These are phyloP conservation scores for Candida sithepensis DNA, from an alignment of 805 yeast species.

Conservation along the genomic window DNA sequence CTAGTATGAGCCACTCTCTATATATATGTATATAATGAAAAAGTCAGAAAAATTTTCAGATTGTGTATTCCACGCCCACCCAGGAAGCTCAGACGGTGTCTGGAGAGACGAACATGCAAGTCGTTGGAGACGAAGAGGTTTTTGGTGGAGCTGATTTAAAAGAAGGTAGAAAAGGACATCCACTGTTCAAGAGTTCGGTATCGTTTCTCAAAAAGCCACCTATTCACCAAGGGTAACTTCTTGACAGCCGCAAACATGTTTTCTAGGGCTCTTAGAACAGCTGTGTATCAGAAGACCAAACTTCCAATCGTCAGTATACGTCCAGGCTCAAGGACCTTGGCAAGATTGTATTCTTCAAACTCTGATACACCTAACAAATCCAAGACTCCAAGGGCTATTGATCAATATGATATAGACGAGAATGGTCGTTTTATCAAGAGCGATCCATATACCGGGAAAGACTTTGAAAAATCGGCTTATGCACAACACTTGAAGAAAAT, in stretches of 20 bases:
- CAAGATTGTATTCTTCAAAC: not conserved
- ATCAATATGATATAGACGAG: slow-evolving; percentile 19
- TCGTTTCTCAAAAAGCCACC: too few species aligned
- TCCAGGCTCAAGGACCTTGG: not conserved
- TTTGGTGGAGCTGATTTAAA: too few species aligned
- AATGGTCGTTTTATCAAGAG: slow-evolving; percentile 21
- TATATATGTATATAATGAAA: too few species aligned
- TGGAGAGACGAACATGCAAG: not conserved
- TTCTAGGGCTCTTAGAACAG: slow-evolving; percentile 7
- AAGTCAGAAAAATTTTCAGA: slow-evolving; percentile 3
- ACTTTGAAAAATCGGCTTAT: slow-evolving; percentile 21
- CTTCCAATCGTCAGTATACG: not conserved
- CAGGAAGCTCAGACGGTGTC: too few species aligned
- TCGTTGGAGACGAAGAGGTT: not conserved
- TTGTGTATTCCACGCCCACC: not conserved
- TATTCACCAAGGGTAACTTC: too few species aligned
- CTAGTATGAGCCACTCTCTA: too few species aligned
- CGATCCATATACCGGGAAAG: slow-evolving; percentile 16
- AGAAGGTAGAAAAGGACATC: too few species aligned
- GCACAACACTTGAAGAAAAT: slow-evolving; percentile 17
- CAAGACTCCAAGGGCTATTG: slow-evolving; percentile 2
- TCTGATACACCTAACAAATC: not conserved
- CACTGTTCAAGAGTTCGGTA: too few species aligned
- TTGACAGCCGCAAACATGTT: slow-evolving; percentile 1
- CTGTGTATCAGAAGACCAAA: slow-evolving; percentile 1